Evolutionary conservation across 139 green algal genomes (phyloP), one percentile per base, ranked within the genome.

Genomic region (Chlorella vulgaris): DNA sequence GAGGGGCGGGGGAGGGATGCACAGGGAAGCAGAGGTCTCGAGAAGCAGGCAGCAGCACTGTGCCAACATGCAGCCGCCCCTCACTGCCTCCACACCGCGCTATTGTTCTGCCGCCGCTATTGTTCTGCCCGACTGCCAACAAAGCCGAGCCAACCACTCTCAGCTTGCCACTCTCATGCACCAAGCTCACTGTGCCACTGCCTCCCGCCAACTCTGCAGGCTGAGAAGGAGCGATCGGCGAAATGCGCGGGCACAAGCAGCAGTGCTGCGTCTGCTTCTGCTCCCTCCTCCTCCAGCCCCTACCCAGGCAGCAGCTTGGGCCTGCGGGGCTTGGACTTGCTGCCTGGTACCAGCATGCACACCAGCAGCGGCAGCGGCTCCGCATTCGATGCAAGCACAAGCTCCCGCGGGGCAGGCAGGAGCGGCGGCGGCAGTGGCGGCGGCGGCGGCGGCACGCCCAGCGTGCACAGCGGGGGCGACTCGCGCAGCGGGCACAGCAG

Each of bases 191-290:
- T 24, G 0, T 24, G 35, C 21, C 35, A 50, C 33, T 3, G 4
- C 28, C 24, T 33, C 4, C 22, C 67, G 26, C 7, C 31, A 22
- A 8, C 26, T 51, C 21, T 13, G 28, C 73, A 79, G 73, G 73
- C 73, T 19, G 73, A 79, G 36, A 79, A 69, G 35, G 51, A 29
- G 35, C 50, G 73, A 65, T 21, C 22, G 55, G 22, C 55, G n/a
- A 21, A 15, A 65, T 15, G 18, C 10, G 47, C 47, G 13, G 15
- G 13, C 47, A 24, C 47, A 10, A 15, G 47, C 47, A 58, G 13
- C 47, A 58, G 47, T 15, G 47, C 47, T 58, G 47, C 13, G 13
- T 15, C 47, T 58, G 47, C 10, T 15, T 15, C 47, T 58, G 47
- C 47, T 58, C 47, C 47, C 47, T 58, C 47, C 47, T 15, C 47